Conservation (phyloP, 768 basidiomycete genomes). For the Suillus occidentalis region DNA sequence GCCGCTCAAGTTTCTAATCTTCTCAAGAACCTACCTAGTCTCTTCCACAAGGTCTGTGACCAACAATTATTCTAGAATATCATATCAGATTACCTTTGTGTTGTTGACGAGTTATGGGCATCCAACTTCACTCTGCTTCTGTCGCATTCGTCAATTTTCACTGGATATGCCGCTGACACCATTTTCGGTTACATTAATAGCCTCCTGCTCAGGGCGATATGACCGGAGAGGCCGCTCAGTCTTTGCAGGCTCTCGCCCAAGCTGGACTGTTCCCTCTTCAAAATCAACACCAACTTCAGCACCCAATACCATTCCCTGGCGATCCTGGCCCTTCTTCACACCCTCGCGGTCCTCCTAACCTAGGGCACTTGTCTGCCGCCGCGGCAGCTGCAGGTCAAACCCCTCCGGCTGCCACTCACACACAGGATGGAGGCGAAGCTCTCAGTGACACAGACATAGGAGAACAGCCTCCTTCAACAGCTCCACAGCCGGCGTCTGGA, state of each 20-base stretch:
- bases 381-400: conserved; percentile 48
- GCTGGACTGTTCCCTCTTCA: conserved; percentile 34
- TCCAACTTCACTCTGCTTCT: conserved; percentile 12
- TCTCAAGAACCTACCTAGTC: conserved; percentile 52
- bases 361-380: conserved; percentile 54
- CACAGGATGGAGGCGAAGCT: conserved; percentile 20
- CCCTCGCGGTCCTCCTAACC: conserved; percentile 64
- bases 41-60: conserved; percentile 55
- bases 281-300: conserved; percentile 34
- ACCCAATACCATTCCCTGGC: conserved; percentile 28
- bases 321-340: conserved; percentile 76
- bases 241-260: conserved; percentile 54
- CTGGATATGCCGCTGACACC: neutral
- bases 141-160: neutral
- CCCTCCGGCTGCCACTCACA: conserved; percentile 18
- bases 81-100: neutral
- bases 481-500: conserved; percentile 30
- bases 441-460: conserved; percentile 29
- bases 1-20: conserved; percentile 59
- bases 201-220: conserved; percentile 47
- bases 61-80: conserved; percentile 5
- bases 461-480: conserved; percentile 21
- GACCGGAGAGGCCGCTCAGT: conserved; percentile 64
- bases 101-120: neutral
- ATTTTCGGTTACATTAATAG: conserved; percentile 26